Base-by-base conservation (phyloP, 208 protist species). In the Leishmania turanica region DNA sequence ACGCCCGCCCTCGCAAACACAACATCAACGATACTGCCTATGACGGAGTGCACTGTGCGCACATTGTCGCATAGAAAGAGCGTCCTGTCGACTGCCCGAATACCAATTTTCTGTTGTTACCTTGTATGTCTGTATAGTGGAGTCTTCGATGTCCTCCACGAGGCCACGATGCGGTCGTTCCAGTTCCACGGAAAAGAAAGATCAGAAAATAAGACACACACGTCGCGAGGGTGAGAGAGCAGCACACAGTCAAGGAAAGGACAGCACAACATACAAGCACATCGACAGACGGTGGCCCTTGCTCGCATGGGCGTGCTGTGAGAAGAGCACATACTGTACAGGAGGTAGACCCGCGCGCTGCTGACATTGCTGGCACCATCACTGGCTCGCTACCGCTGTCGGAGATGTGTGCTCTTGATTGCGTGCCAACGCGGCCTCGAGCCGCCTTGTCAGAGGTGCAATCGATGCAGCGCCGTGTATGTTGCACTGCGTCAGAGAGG, bases 401-500 rank as follows among this genome's bases (percentile, higher is more conserved):
- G 24, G 54, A 40, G 56, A 47, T n/a, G 73, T 15, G 3, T 4
- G 73, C 1, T 11, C n/a, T 45, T 45, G 62, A 70, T 91, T 93
- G 47, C 83, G 68, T 37, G 75, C 84, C 66, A 90, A 81, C 2
- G 88, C 88, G 34, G 75, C 75, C 5, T 88, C 75, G 27, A 93
- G 85, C 6, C 79, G 85, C 15, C 88, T 82, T 17, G 72, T 78
- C 13, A 93, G 80, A 4, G 79, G 47, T 7, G 82, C 83, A 62
- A 87, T 85, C 49, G 81, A 77, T n/a, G 88, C 74, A 5, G 89
- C 72, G 34, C 87, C 87, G 49, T 78, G 69, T 34, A 91, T 75
- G 71, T 81, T 72, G 62, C 88, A 92, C 31, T 86, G 70, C 24
- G 85, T 54, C 62, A 94, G 80, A 34, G 54, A 81, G 24, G 75